Evolutionary conservation across 1,284 basidiomycete genomes (phyloP).

Genomic region (Vanrija pseudolonga): DNA sequence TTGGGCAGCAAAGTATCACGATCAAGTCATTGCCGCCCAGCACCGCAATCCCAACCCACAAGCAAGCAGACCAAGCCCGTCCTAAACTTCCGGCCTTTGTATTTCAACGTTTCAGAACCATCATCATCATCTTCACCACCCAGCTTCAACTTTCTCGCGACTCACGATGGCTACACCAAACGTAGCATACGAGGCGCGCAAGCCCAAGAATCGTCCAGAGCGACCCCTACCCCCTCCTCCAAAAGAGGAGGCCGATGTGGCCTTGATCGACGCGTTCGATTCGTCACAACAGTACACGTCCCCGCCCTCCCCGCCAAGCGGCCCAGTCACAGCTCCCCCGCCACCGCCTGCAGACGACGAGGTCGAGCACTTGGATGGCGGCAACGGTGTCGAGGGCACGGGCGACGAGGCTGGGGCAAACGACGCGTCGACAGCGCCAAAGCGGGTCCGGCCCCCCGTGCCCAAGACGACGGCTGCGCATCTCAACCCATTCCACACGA

Average conservation of each 20-base stretch:
- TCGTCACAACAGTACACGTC: conserved; percentile 28
- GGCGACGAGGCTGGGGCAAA: background rate
- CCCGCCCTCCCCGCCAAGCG: conserved; percentile 33
- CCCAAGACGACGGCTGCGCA: conserved; percentile 21
- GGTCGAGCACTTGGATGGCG: background rate
- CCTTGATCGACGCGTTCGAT: conserved; percentile 26
- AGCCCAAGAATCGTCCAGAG: conserved; percentile 21
- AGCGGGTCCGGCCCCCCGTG: conserved; percentile 10
- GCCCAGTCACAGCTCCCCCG: conserved; percentile 5
- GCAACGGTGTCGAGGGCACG: background rate
- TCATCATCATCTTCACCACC: too few species aligned
- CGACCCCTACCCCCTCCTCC: conserved; percentile 29
- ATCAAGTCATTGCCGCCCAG: too few species aligned
- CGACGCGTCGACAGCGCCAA: background rate
- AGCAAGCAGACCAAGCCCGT: too few species aligned
- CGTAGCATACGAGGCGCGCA: conserved; percentile 32
- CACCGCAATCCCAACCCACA: too few species aligned
- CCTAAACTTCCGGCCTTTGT: too few species aligned
- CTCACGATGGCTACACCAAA: conserved; percentile 16
- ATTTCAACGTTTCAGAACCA: too few species aligned
- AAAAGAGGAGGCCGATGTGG: conserved; percentile 30
- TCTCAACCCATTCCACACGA: conserved; percentile 36
- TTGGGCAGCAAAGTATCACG: too few species aligned
- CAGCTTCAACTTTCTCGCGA: background rate
- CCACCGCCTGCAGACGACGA: background rate